Percentiles rank a stretch among this genome's conserved stretches.
These are phyloP conservation scores for Puccinia polysora DNA, from an alignment of 1,284 basidiomycete species.

Conservation along the genomic window DNA sequence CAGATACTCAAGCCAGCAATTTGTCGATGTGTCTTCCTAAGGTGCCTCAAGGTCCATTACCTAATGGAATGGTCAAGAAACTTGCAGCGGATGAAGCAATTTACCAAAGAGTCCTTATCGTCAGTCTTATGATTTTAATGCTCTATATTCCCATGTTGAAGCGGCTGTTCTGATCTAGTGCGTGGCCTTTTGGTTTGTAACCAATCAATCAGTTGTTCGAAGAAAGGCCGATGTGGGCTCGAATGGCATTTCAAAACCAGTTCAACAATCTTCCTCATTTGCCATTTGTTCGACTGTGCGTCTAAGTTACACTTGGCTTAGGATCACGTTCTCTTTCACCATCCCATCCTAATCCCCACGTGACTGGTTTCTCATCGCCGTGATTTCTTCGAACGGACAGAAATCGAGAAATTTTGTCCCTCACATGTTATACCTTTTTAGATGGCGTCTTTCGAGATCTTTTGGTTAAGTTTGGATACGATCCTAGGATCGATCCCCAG, in stretches of 20 bases:
- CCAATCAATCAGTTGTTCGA: conserved; percentile 53
- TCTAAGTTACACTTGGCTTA: no score
- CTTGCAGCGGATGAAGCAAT: neutral
- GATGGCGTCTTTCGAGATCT: conserved; percentile 93
- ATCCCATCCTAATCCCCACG: neutral
- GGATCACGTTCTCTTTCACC: conserved; percentile 17
- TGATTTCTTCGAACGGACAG: conserved; percentile 59
- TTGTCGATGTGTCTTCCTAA: neutral
- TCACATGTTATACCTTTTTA: conserved; percentile 71
- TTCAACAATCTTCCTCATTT: conserved; percentile 66
- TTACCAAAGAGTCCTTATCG: neutral
- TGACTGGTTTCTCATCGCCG: neutral
- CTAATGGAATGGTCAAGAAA: neutral
- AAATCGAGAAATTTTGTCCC: conserved; percentile 56
- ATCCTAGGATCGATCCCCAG: conserved; percentile 68
- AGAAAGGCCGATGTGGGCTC: conserved; percentile 80
- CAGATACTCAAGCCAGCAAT: neutral
- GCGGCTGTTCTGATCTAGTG: neutral
- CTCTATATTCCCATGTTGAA: neutral
- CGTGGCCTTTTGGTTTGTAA: neutral
- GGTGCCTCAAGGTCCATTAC: conserved; percentile 23
- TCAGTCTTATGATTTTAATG: neutral
- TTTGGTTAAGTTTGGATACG: conserved; percentile 78
- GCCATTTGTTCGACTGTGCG: conserved; percentile 64
- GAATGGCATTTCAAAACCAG: conserved; percentile 75